phyloP scores from a whole-genome alignment of 2,329 filamentous ascomycete genomes.

The Aspergillus fumigatus region DNA sequence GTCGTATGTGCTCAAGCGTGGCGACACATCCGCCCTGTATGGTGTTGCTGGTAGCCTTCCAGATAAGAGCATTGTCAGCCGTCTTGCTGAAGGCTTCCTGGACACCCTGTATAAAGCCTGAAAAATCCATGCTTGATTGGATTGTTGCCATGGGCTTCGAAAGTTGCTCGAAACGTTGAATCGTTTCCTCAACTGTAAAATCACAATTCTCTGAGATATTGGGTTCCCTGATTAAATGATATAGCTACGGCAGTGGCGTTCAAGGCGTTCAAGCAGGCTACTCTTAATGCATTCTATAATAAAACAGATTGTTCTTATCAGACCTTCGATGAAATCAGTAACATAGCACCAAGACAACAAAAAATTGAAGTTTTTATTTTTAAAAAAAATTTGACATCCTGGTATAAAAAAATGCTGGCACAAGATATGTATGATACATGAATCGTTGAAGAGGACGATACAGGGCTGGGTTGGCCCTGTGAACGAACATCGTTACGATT shows the following conservation, averaged over 20 bases:
- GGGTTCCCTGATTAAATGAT: background rate
- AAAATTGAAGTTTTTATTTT: background rate
- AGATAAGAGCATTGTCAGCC: slow-evolving; percentile 91
- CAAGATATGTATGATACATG: slow-evolving; percentile 10
- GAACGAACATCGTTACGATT: background rate
- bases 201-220: background rate
- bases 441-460: background rate
- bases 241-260: slow-evolving; percentile 7
- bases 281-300: background rate
- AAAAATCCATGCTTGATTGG: background rate
- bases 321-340: background rate
- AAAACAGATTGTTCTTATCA: background rate
- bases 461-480: background rate
- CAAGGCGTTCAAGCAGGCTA: slow-evolving; percentile 4
- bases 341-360: background rate
- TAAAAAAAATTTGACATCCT: background rate
- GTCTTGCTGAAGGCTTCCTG: slow-evolving; percentile 84
- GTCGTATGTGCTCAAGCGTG: slow-evolving; percentile 47
- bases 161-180: background rate
- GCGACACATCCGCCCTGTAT: slow-evolving; percentile 81
- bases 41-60: slow-evolving; percentile 92
- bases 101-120: slow-evolving; percentile 88
- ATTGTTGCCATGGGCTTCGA: background rate
- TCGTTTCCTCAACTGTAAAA: background rate
- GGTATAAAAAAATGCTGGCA: slow-evolving; percentile 7